Base-by-base conservation (phyloP, 163 green algal species). In the Trebouxia gelatinosa region DNA sequence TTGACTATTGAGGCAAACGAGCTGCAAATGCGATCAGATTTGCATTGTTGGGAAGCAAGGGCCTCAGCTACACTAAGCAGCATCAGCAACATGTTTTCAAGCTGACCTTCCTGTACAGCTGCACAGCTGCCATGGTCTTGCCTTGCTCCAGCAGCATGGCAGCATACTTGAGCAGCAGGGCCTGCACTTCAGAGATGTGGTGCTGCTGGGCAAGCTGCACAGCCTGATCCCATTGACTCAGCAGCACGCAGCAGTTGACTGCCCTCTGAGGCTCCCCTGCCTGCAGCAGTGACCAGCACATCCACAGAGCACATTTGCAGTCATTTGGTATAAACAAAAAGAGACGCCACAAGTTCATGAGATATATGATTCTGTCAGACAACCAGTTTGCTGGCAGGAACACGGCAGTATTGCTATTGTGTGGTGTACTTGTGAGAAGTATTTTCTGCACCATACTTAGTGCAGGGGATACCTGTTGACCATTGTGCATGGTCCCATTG, bases 181-280 rank as follows among this genome's bases (percentile, higher is more conserved):
- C 78, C 83, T 94, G 88, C 32, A 93, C 91, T 84, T 89, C 88
- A 1, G 83, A 80, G 68, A 91, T 92, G 77, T 90, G 87, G 82
- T 93, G 84, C 54, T 89, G 40, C 82, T 90, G 82, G 5, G 92
- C 91, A 29, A 97, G 81, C 34, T 76, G 62, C 39, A 94, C 85
- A 0, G 81, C 91, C 77, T 92, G 85, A 75, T 93, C 89, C 92
- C 92, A 97, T 62, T 95, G 87, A 83, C 95, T 94, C 23, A 95
- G 83, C 74, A 90, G 75, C 50, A 94, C 82, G 80, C 89, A 95
- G 79, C 85, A 91, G 71, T 97, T 90, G 17, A 97, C 85, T 13
- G 90, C 92, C 0, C 82, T 78, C 87, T 94, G 92, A 51, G 84
- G 84, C 78, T 94, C 82, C 26, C 88, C 89, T 23, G 83, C 88